phyloP scores from a whole-genome alignment of 352 stramenopile species.

The Halophytophthora batemanensis region DNA sequence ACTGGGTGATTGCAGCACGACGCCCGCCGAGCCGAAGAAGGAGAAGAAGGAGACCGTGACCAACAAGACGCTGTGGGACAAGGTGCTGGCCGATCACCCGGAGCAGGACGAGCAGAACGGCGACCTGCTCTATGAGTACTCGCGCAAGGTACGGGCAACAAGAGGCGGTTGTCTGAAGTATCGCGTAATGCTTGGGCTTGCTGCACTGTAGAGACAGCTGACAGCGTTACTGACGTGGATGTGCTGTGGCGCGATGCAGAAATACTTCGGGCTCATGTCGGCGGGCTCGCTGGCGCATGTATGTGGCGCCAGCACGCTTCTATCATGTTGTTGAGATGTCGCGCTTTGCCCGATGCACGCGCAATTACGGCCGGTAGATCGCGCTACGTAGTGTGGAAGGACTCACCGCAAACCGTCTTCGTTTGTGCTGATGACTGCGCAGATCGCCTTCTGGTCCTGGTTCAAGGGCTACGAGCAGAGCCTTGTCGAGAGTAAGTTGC shows the following conservation, averaged over 20 bases:
- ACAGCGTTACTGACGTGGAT: background rate
- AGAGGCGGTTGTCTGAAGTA: background rate
- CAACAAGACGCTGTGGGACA: slow-evolving; percentile 75
- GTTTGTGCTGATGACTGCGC: slow-evolving; percentile 2
- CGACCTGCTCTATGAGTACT: slow-evolving; percentile 83
- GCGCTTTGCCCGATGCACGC: no score
- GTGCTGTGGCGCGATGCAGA: slow-evolving; percentile 25
- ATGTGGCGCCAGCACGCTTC: slow-evolving; percentile 5
- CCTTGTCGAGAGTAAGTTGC: slow-evolving; percentile 66
- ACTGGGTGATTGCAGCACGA: background rate
- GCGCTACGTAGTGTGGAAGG: no score
- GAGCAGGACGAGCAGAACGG: slow-evolving; percentile 51
- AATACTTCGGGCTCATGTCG: slow-evolving; percentile 80
- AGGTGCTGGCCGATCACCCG: slow-evolving; percentile 52
- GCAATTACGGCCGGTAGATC: no score
- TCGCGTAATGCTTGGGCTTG: background rate
- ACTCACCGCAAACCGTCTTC: background rate
- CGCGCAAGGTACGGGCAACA: slow-evolving; percentile 71
- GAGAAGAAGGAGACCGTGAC: slow-evolving; percentile 44
- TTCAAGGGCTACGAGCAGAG: slow-evolving; percentile 87
- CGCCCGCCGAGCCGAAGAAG: slow-evolving; percentile 14
- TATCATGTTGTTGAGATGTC: background rate
- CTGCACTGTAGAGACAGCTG: background rate
- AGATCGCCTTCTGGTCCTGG: slow-evolving; percentile 89
- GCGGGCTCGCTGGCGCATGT: slow-evolving; percentile 77